Conservation (phyloP, 1,284 basidiomycete species). For the Coriolopsis trogii region DNA sequence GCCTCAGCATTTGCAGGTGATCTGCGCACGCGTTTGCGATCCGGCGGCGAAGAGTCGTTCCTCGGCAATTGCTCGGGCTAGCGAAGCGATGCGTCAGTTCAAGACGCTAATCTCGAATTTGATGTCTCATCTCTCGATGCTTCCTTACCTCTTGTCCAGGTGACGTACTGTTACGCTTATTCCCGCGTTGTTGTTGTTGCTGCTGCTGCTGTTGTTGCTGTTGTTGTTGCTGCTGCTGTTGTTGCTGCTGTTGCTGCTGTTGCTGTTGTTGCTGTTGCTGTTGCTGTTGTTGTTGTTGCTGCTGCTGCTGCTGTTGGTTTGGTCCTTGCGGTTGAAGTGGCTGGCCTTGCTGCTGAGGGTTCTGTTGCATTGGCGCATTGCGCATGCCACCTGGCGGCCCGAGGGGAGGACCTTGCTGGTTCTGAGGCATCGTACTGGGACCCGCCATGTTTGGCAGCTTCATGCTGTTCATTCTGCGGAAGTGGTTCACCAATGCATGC, state of each 20-base stretch:
- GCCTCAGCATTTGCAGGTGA: constrained; percentile 52
- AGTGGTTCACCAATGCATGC: constrained; percentile 42
- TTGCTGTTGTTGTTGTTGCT: constrained; percentile 12
- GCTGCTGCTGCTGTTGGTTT: constrained; percentile 29
- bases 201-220: constrained; percentile 23
- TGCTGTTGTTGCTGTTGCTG: constrained; percentile 26
- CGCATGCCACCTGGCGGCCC: constrained; percentile 34
- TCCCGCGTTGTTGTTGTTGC: constrained; percentile 39
- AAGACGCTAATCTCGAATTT: constrained; percentile 5
- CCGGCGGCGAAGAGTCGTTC: constrained; percentile 65
- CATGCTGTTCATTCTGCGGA: constrained; percentile 8
- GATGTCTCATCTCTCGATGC: neutral
- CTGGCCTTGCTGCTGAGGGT: constrained; percentile 8
- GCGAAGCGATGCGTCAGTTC: constrained; percentile 12
- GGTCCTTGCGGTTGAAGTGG: constrained; percentile 28
- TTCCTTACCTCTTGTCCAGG: constrained; percentile 66
- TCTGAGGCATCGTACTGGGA: constrained; percentile 22
- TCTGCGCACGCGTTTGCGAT: constrained; percentile 59
- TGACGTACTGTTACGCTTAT: constrained; percentile 69
- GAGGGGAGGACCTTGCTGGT: constrained; percentile 33
- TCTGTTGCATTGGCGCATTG: constrained; percentile 24
- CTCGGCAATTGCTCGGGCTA: constrained; percentile 55
- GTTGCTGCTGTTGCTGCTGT: constrained; percentile 26
- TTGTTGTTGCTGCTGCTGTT: constrained; percentile 15
- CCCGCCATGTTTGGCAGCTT: constrained; percentile 20